These are phyloP conservation scores for Aotearoamyces nothofagi DNA, from an alignment of 2,329 filamentous ascomycete genomes.

Conservation along the genomic window DNA sequence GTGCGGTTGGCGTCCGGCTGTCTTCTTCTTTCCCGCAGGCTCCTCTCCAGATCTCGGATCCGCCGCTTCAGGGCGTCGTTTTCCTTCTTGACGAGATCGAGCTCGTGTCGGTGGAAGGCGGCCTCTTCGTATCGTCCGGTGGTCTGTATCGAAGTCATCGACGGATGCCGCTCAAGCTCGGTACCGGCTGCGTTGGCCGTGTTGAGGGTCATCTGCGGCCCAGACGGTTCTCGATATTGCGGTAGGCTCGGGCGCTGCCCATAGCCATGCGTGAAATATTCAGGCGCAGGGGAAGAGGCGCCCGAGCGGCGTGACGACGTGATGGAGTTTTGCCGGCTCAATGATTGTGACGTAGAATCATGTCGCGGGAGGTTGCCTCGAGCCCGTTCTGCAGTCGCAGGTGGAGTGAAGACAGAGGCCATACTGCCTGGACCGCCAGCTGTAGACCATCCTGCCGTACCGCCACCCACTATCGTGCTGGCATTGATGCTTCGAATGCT, in stretches of 20 bases:
- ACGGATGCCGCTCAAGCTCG: slow-evolving; percentile 1
- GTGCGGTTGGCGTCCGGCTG: slow-evolving; percentile 26
- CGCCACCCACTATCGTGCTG: slow-evolving; percentile 23
- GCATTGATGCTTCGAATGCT: slow-evolving; percentile 35
- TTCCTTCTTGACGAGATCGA: slow-evolving; percentile 46
- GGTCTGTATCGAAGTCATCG: slow-evolving; percentile 31
- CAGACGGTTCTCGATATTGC: slow-evolving; percentile 11
- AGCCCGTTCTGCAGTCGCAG: slow-evolving; percentile 12
- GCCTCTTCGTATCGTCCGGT: slow-evolving; percentile 49
- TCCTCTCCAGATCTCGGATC: slow-evolving; percentile 45
- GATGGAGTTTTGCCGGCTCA: slow-evolving; percentile 18
- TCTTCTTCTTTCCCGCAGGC: slow-evolving; percentile 21
- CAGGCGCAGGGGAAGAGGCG: slow-evolving; percentile 16
- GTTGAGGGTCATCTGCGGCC: slow-evolving; percentile 1
- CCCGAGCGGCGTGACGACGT: slow-evolving; percentile 15
- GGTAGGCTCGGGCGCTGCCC: slow-evolving; percentile 11
- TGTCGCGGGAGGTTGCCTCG: slow-evolving; percentile 10
- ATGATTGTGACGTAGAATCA: slow-evolving; percentile 12
- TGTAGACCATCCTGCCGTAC: slow-evolving; percentile 19
- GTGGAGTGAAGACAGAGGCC: slow-evolving; percentile 31
- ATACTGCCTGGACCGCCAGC: slow-evolving; percentile 30
- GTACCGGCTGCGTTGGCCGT: not conserved
- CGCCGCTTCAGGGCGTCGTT: slow-evolving; percentile 46
- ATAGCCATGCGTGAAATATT: slow-evolving; percentile 17
- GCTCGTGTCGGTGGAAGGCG: slow-evolving; percentile 40